phyloP scores from a whole-genome alignment of 1,284 basidiomycete species.

The Pseudozyma sp. region DNA sequence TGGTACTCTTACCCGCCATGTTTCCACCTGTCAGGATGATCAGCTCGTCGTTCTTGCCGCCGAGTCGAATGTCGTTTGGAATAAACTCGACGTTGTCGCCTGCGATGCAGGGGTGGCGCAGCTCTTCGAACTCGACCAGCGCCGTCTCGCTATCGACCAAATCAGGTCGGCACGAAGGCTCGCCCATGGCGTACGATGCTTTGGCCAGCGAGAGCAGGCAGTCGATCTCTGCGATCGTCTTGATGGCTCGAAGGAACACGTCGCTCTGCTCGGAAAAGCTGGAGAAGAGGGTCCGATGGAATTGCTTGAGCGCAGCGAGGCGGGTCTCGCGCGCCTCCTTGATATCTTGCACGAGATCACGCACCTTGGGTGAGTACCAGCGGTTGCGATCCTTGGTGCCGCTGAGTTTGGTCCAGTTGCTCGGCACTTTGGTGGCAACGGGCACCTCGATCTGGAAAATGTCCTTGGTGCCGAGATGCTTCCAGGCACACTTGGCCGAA shows the following conservation, averaged over 20 bases:
- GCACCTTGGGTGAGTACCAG: slow-evolving; percentile 64
- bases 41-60: slow-evolving; percentile 81
- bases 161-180: slow-evolving; percentile 89
- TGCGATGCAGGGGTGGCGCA: slow-evolving; percentile 80
- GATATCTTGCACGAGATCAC: slow-evolving; percentile 64
- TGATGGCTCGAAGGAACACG: slow-evolving; percentile 64
- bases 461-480: slow-evolving; percentile 68
- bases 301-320: slow-evolving; percentile 64
- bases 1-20: slow-evolving; percentile 74
- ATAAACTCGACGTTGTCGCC: slow-evolving; percentile 79
- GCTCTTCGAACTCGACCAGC: slow-evolving; percentile 80
- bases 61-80: slow-evolving; percentile 90
- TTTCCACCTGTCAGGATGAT: slow-evolving; percentile 94
- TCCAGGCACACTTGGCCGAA: slow-evolving; percentile 57
- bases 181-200: slow-evolving; percentile 86
- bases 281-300: slow-evolving; percentile 71
- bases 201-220: slow-evolving; percentile 93
- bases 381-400: slow-evolving; percentile 65
- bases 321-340: slow-evolving; percentile 67
- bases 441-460: slow-evolving; percentile 68
- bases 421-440: slow-evolving; percentile 59
- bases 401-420: slow-evolving; percentile 63
- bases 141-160: slow-evolving; percentile 84
- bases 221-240: slow-evolving; percentile 85
- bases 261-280: slow-evolving; percentile 85